A percentile compares a stretch with the other conserved stretches of the same genome.
Conservation (phyloP, 2,329 filamentous ascomycete genomes). For the Neobulgaria alba region DNA sequence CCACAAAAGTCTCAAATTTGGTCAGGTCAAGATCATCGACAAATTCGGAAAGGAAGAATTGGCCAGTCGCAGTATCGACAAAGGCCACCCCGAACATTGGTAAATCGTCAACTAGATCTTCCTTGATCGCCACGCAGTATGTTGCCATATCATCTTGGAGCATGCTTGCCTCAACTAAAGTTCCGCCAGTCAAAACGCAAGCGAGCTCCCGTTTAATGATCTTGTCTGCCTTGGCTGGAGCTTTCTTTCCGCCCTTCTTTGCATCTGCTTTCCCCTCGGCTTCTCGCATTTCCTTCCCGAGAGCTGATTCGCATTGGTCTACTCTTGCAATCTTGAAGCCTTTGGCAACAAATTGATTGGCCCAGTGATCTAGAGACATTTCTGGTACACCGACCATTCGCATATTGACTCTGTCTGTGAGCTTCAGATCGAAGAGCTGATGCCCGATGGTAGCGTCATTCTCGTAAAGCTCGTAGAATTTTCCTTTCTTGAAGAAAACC, state of each 20-base stretch:
- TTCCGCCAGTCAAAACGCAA: slow-evolving; percentile 85
- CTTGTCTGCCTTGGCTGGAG: slow-evolving; percentile 66
- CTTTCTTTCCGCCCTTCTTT: slow-evolving; percentile 30
- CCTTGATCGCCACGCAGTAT: slow-evolving; percentile 92
- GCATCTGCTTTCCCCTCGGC: slow-evolving; percentile 64
- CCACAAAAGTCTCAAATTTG: slow-evolving; percentile 93
- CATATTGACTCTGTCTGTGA: slow-evolving; percentile 98
- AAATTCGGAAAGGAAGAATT: slow-evolving; percentile 90
- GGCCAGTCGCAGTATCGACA: slow-evolving; percentile 89
- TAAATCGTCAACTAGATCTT: slow-evolving; percentile 58
- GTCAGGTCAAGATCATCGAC: slow-evolving; percentile 88
- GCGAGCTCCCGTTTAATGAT: slow-evolving; percentile 86
- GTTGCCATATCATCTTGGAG: slow-evolving; percentile 96
- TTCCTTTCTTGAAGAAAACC: slow-evolving; percentile 99
- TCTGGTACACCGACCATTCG: slow-evolving; percentile 98
- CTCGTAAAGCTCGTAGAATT: slow-evolving; percentile 97
- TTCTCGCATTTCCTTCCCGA: slow-evolving; percentile 98
- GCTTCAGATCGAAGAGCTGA: slow-evolving; percentile 92
- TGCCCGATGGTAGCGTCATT: slow-evolving; percentile 95
- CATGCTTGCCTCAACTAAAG: slow-evolving; percentile 92
- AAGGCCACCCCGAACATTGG: slow-evolving; percentile 89
- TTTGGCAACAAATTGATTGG: slow-evolving; percentile 96
- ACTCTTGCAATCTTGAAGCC: slow-evolving; percentile 95
- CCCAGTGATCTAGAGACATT: slow-evolving; percentile 91
- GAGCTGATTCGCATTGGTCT: slow-evolving; percentile 90